These are phyloP conservation scores for Jacaranda mimosifolia DNA, from an alignment of 257 asterid species.

Conservation along the genomic window DNA sequence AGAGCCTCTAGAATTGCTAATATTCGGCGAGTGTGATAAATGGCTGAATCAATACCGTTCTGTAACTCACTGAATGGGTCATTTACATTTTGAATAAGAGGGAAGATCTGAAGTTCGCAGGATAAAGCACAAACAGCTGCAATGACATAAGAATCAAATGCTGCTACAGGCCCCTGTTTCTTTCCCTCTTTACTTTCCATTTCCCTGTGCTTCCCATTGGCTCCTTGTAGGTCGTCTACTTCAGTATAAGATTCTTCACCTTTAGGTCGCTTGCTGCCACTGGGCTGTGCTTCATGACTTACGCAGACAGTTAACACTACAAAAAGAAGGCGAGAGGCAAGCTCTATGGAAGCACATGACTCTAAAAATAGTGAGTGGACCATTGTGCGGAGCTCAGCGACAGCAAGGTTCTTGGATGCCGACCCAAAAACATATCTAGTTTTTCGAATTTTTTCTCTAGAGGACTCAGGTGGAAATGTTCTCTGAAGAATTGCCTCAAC, in stretches of 20 bases:
- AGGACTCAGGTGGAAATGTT: conserved; percentile 75
- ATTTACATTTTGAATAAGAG: conserved; percentile 56
- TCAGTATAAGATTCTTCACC: conserved; percentile 53
- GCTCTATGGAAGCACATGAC: conserved; percentile 80
- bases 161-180: conserved; percentile 78
- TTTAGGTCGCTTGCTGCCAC: conserved; percentile 63
- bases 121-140: conserved; percentile 95
- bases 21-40: conserved; percentile 72
- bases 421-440: conserved; percentile 68
- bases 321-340: conserved; percentile 88
- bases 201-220: conserved; percentile 49
- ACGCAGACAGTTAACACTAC: conserved; percentile 80
- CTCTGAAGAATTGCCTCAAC: conserved; percentile 82
- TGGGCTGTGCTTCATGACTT: conserved; percentile 78
- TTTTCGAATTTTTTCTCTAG: conserved; percentile 69
- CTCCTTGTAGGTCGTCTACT: conserved; percentile 44
- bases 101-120: conserved; percentile 80
- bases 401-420: conserved; percentile 78
- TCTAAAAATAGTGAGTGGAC: conserved; percentile 84
- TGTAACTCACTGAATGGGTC: conserved; percentile 53
- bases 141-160: conserved; percentile 86
- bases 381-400: conserved; percentile 85
- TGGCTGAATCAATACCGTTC: conserved; percentile 65
- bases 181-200: conserved; percentile 45
- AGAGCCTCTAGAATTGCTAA: conserved; percentile 84